phyloP scores from a whole-genome alignment of 139 green algal species.

The Yamagishiella unicocca region DNA sequence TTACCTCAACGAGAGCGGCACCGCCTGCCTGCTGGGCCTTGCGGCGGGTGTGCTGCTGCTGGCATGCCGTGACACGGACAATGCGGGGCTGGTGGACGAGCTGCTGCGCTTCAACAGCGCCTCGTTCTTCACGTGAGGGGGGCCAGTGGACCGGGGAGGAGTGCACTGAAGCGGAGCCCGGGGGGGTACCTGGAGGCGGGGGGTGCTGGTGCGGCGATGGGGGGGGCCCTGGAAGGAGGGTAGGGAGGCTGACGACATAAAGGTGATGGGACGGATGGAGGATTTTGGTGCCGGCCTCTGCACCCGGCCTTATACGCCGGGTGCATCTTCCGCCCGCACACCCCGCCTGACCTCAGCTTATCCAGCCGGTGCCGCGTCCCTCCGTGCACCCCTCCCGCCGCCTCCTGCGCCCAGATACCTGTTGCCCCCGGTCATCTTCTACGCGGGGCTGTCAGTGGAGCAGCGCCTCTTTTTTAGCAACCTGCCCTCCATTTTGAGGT shows the following conservation, averaged over 20 bases:
- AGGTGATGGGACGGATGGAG: neutral
- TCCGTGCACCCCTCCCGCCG: neutral
- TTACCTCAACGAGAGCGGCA: constrained; percentile 57
- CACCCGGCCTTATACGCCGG: neutral
- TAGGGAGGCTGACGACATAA: neutral
- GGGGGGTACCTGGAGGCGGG: neutral
- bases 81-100: constrained; percentile 20
- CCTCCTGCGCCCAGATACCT: constrained; percentile 65
- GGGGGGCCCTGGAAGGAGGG: neutral
- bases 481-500: constrained; percentile 79
- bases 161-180: neutral
- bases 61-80: constrained; percentile 21
- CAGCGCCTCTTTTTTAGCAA: constrained; percentile 90
- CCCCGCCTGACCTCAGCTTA: no score
- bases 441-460: constrained; percentile 85
- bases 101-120: constrained; percentile 62
- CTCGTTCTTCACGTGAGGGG: constrained; percentile 58
- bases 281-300: neutral
- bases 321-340: neutral
- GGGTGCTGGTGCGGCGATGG: neutral
- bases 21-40: constrained; percentile 60
- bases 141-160: no score
- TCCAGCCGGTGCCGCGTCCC: no score
- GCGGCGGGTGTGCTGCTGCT: constrained; percentile 54
- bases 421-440: constrained; percentile 91